Percentiles rank a stretch among this genome's conserved stretches.
phyloP scores from a whole-genome alignment of 129 eudicot genomes.

The Lactuca sativa region DNA sequence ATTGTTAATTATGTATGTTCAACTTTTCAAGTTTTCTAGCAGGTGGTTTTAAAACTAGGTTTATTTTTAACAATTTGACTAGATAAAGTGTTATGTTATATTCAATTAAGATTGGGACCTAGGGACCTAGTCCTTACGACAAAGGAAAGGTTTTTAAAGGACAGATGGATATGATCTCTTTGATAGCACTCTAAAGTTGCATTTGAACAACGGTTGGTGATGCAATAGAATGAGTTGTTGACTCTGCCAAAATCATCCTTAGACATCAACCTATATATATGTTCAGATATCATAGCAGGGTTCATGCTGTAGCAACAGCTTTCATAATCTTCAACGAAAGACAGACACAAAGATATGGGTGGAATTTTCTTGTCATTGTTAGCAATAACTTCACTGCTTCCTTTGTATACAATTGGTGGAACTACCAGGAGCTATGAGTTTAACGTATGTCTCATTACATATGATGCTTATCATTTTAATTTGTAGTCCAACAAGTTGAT shows the following conservation, averaged over 20 bases:
- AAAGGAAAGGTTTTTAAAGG: slow-evolving; percentile 17
- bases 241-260: not conserved
- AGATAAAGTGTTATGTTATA: not conserved
- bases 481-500: not conserved
- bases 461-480: no score
- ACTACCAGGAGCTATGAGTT: slow-evolving; percentile 34
- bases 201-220: slow-evolving; percentile 28
- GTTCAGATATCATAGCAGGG: not conserved
- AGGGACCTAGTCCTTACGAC: slow-evolving; percentile 20
- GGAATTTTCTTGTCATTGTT: not conserved
- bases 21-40: no score
- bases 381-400: slow-evolving; percentile 7
- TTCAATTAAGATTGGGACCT: not conserved
- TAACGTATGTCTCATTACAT: slow-evolving; percentile 2
- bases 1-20: no score
- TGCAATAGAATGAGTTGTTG: not conserved
- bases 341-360: slow-evolving; percentile 3
- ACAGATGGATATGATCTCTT: slow-evolving; percentile 20
- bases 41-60: no score
- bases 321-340: not conserved
- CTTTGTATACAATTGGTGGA: slow-evolving; percentile 7
- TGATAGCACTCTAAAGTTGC: slow-evolving; percentile 39
- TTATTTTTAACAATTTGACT: no score
- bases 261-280: slow-evolving; percentile 12
- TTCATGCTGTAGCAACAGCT: slow-evolving; percentile 15